These are phyloP conservation scores for Phytophthora idaei DNA, from an alignment of 352 stramenopile species.

Conservation along the genomic window DNA sequence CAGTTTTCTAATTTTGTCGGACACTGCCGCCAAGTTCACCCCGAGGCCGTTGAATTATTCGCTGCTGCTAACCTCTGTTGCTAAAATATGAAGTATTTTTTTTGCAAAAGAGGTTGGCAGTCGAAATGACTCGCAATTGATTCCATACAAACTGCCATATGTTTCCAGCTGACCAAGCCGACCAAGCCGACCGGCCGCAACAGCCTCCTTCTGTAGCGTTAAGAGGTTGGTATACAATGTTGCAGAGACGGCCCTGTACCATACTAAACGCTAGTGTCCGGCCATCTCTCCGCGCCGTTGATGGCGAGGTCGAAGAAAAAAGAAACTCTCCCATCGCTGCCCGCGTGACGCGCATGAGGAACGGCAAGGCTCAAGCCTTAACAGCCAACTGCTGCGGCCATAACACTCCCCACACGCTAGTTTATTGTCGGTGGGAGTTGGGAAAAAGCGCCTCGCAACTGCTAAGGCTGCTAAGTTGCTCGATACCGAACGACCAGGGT, in stretches of 20 bases:
- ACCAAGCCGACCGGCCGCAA: conserved; percentile 32
- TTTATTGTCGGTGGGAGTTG: conserved; percentile 4
- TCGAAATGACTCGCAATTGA: neutral
- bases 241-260: neutral
- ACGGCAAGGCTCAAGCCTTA: neutral
- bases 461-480: neutral
- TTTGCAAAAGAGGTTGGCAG: conserved; percentile 2
- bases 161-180: conserved; percentile 22
- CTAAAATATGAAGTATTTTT: neutral
- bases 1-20: too few species aligned
- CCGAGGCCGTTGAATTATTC: too few species aligned
- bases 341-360: conserved; percentile 2
- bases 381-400: neutral
- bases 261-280: neutral
- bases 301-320: neutral
- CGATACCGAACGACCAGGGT: neutral
- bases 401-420: conserved; percentile 1
- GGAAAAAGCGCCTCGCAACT: neutral
- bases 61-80: neutral
- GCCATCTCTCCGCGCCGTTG: neutral
- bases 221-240: conserved; percentile 5
- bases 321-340: neutral
- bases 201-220: conserved; percentile 28
- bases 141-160: conserved; percentile 16
- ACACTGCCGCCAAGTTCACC: too few species aligned